Evolutionary conservation across 1,284 basidiomycete genomes (phyloP).

Genomic region (Ganoderma resinaceum): DNA sequence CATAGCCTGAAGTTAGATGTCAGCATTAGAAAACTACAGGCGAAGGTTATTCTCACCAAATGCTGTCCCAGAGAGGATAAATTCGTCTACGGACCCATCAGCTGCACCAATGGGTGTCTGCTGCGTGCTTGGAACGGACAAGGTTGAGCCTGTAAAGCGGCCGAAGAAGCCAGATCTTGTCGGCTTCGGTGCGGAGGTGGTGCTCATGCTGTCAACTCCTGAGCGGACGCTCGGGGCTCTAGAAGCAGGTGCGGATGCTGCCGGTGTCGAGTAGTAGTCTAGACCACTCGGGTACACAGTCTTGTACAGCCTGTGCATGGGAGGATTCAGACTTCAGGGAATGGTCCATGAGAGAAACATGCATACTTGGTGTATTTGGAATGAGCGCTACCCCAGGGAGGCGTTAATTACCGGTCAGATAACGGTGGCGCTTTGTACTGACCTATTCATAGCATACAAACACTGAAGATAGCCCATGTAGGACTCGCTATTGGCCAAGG

Average conservation of each 20-base stretch:
- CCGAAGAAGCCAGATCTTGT: constrained; percentile 46
- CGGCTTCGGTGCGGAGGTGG: constrained; percentile 35
- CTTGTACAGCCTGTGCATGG: constrained; percentile 64
- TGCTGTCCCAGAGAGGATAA: constrained; percentile 75
- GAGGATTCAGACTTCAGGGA: constrained; percentile 10
- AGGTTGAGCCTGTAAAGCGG: constrained; percentile 42
- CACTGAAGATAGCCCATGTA: constrained; percentile 83
- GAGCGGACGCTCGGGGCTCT: constrained; percentile 45
- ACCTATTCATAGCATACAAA: constrained; percentile 74
- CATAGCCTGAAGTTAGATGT: constrained; percentile 34
- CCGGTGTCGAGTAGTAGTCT: constrained; percentile 56
- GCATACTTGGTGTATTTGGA: constrained; percentile 74
- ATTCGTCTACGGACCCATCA: constrained; percentile 70
- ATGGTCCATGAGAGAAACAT: constrained; percentile 12
- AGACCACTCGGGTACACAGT: constrained; percentile 75
- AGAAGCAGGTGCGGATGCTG: constrained; percentile 52
- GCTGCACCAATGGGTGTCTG: constrained; percentile 28
- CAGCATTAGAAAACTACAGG: constrained; percentile 7
- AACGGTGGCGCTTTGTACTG: constrained; percentile 28
- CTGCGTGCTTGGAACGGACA: constrained; percentile 31
- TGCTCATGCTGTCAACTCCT: constrained; percentile 38
- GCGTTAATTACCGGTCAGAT: not conserved
- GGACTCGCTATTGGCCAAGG: constrained; percentile 57
- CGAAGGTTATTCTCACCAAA: constrained; percentile 56
- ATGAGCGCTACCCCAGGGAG: constrained; percentile 60